Base-by-base conservation (phyloP, 768 basidiomycete genomes). In the Leucocoprinus birnbaumii region DNA sequence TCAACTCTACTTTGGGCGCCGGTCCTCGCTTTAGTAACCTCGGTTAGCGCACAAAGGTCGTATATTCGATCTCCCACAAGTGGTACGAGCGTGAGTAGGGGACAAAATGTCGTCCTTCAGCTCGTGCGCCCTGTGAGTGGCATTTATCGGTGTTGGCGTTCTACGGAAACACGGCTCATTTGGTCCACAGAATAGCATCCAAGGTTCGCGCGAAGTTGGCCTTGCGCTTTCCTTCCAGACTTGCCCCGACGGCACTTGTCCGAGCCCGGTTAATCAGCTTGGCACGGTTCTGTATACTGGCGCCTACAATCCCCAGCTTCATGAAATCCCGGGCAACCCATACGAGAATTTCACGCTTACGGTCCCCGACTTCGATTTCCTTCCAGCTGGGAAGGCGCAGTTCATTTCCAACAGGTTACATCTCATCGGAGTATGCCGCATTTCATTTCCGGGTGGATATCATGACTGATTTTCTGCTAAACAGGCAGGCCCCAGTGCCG, bases 101-200 rank as follows among this genome's bases (percentile, higher is more conserved):
- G 82, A 4, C 61, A 57, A 6, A 59, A 61, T 10, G 38, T 83
- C 27, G 72, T 63, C 3, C 75, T 83, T 2, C 74, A 80, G 57
- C 61, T 84, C 6, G 76, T 77, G 53, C 69, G 71, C 50, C 79
- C 78, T 3, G 81, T 83, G 62, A 18, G 78, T 68, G 67, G 10
- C 74, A 74, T 68, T n/a, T 19, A 16, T 43, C 10, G 4, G 24
- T n/a, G 31, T 10, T 47, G 8, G 9, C 8, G 18, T 24, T 24
- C 21, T 21, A 19, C n/a, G n/a, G n/a, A n/a, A 38, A 26, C 18
- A 24, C 51, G 27, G n/a, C n/a, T n/a, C 2, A 43, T 24, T 47
- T n/a, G 18, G 13, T 10, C 16, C 48, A 9, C 43, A 65, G 64
- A 51, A 60, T 55, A 56, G 61, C 31, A 57, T 65, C 21, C 57